Base-by-base conservation (phyloP, 805 yeast species). In the Naumovozyma dairenensis region DNA sequence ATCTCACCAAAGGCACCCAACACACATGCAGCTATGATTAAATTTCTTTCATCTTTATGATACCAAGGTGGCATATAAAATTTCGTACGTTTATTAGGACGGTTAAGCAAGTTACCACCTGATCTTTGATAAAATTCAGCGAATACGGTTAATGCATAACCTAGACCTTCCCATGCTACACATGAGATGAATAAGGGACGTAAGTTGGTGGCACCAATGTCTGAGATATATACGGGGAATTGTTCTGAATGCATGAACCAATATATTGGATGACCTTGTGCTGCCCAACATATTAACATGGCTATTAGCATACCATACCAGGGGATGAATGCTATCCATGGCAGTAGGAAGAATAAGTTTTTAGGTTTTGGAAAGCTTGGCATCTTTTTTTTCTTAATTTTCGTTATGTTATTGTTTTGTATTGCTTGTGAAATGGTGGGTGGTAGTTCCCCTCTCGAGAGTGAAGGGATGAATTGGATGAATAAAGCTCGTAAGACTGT, bases 241-340 rank as follows among this genome's bases (percentile, higher is more conserved):
- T 67, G 74, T 3, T 57, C 38, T 1, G 52, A 34, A 27, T 60
- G 57, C 65, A 74, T 69, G 44, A 74, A 75, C 36, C 63, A 53
- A 51, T 82, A 80, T 10, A 70, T 63, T 0, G 94, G 94, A 31
- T 71, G 71, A 2, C 94, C 95, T 51, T 82, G 84, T 3, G 64
- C 69, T 2, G 80, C 72, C 96, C 96, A 87, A 44, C 76, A 69
- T 1, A 69, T 54, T 43, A 87, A 51, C 72, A 87, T 62, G 6
- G 94, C 82, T 4, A 80, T 76, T 8, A 87, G 71, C 95, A 84
- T 83, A 4, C 82, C 94, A 76, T 85, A 80, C 96, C 96, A 87
- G 9, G 75, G 77, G 2, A 76, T 55, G 33, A 74, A 59, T 2
- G 83, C 71, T 3, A 75, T 48, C 25, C 84, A 57, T 4, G 96